Base-by-base conservation (phyloP, 2,329 filamentous ascomycete species). In the Pseudopyricularia javanii region DNA sequence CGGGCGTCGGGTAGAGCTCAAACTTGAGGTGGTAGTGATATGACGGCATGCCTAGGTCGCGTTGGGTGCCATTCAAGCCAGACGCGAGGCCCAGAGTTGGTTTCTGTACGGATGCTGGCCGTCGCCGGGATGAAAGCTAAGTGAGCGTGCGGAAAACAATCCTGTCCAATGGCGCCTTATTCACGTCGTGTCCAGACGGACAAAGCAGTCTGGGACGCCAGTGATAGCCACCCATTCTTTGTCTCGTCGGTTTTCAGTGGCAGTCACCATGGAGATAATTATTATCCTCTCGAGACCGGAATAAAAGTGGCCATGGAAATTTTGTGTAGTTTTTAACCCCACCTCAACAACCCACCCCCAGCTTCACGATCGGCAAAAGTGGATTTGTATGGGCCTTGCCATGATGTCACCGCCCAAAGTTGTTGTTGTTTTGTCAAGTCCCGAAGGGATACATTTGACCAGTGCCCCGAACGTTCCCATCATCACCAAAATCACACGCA, bases 1-100 rank as follows among this genome's bases (percentile, higher is more conserved):
- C 64, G 48, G 71, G 64, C 56, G 68, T 73, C 45, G 72, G 66
- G 63, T 84, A 85, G 43, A 85, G 71, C 68, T 85, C 82, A 60
- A 85, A 75, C 59, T 78, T 82, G n/a, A 85, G 62, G 59, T 85
- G 80, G 60, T 84, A 85, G 58, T 78, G 79, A 63, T 82, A 83
- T 30, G 74, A 74, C 69, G 76, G 75, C 79, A 82, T 82, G 69
- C 62, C 70, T 45, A n/a, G 12, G 11, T 26, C 20, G 11, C 11
- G 22, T 26, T 11, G 22, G 20, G 22, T 3, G 22, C 24, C 15
- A 24, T 45, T 15, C 24, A 24, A 24, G 22, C 24, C 40, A 24
- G 20, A 12, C 40, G 24, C 12, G 40, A 22, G 8, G 12, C 17
- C 22, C 1, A 24, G 22, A 26, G 11, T 11, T 40, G 15, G 7